phyloP scores from a whole-genome alignment of 129 eudicot genomes.

The Heracleum sosnowskyi region DNA sequence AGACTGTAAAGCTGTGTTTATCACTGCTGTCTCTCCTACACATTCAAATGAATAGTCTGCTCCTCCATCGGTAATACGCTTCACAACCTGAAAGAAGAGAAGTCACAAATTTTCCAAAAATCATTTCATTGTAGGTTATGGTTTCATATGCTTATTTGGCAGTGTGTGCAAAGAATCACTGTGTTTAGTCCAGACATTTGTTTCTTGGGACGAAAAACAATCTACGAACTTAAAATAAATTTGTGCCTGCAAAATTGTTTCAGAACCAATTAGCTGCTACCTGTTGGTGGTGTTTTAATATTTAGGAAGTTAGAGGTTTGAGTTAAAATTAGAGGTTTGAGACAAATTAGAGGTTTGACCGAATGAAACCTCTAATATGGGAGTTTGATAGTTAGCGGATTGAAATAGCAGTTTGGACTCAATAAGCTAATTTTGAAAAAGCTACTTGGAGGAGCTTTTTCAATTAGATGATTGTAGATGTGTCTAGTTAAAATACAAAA shows the following conservation, averaged over 20 bases:
- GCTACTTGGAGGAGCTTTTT: too few species aligned
- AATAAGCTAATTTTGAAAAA: too few species aligned
- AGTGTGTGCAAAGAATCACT: too few species aligned
- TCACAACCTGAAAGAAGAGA: constrained; percentile 52
- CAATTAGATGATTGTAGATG: too few species aligned
- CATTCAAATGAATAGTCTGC: constrained; percentile 95
- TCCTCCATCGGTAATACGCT: constrained; percentile 74
- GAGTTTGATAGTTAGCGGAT: too few species aligned
- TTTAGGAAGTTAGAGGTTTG: too few species aligned
- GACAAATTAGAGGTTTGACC: too few species aligned
- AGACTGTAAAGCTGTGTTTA: constrained; percentile 78
- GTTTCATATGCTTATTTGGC: background rate
- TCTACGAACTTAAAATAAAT: background rate
- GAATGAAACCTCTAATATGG: too few species aligned
- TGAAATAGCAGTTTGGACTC: too few species aligned
- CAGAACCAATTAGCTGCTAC: background rate
- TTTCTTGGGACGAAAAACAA: background rate
- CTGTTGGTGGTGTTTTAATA: background rate
- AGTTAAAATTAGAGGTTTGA: too few species aligned
- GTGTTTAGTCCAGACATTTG: background rate
- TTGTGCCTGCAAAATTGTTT: background rate
- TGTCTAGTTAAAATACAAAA: too few species aligned
- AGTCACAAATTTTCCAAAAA: background rate
- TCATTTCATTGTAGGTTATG: background rate
- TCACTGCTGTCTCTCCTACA: constrained; percentile 74